These are phyloP conservation scores for Phytophthora agathidicida DNA, from an alignment of 352 stramenopile species.

Conservation along the genomic window DNA sequence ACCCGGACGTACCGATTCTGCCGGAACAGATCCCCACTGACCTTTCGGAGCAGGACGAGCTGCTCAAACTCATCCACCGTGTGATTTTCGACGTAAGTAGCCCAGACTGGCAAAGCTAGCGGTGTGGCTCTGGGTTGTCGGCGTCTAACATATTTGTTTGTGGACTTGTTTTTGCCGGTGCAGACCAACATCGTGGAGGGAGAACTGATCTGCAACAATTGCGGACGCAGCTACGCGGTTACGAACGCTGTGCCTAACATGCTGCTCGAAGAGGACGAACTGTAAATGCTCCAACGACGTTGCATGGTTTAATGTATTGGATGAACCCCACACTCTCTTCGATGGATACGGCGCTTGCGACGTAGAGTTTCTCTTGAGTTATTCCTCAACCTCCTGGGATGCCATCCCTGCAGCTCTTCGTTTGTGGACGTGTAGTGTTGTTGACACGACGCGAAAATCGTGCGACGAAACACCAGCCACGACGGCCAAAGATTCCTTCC, in stretches of 20 bases:
- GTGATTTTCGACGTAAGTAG: constrained; percentile 82
- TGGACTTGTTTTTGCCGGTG: constrained; percentile 1
- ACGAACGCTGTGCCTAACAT: constrained; percentile 87
- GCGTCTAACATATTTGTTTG: no score
- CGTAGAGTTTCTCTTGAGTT: no score
- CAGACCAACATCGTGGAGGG: constrained; percentile 88
- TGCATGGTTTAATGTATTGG: constrained; percentile 33
- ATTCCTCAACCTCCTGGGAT: no score
- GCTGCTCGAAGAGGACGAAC: constrained; percentile 86
- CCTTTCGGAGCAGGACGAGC: constrained; percentile 60
- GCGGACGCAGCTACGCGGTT: constrained; percentile 76
- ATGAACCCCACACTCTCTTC: constrained; percentile 2
- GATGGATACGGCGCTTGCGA: no score
- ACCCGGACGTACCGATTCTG: constrained; percentile 77
- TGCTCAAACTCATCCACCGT: constrained; percentile 78
- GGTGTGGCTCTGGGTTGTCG: no score
- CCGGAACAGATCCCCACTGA: constrained; percentile 69
- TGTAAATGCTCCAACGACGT: constrained; percentile 43
- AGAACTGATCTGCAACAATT: constrained; percentile 88
- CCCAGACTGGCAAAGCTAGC: no score
- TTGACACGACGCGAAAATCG: no score
- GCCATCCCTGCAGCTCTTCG: no score
- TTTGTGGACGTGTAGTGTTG: no score
- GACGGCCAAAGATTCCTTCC: no score
- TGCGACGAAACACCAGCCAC: no score